Evolutionary conservation across 257 asterid species (phyloP), one percentile per base, ranked within the genome.

Genomic region (Ballota nigra): DNA sequence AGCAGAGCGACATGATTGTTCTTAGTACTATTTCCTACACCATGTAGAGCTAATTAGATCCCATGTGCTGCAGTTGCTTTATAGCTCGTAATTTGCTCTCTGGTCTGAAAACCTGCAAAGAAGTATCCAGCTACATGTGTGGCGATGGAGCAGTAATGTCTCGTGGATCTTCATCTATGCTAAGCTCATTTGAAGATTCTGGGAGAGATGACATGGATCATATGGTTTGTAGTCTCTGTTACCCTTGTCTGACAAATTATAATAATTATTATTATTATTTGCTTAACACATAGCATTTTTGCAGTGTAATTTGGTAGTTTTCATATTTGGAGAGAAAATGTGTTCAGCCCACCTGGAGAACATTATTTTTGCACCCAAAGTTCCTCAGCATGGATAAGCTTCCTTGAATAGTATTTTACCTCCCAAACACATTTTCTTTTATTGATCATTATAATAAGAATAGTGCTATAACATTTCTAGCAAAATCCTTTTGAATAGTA

Each of bases 41-140:
- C 73, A 18, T 53, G 43, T 63, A 34, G 66, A 70, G 74, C 74
- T 80, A 63, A 78, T 43, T 52, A 16, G 28, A 24, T 59, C 18
- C 72, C 75, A 63, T 77, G 33, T 67, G 79, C 28, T 69, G 72
- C 87, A 94, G 98, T 81, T 91, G 98, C 87, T 90, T 82, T 49
- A 91, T 94, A 75, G 97, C 98, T 55, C 83, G 95, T 84, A 94
- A 91, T 81, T 70, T 94, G 76, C 97, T 94, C 63, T 80, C 97
- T 62, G 98, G 96, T 70, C 80, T 91, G 81, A 91, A 87, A 84
- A 89, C 98, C 58, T 94, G 98, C 83, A 70, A 81, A 67, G 96
- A 94, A 81, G 96, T 94, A 68, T 94, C 84, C 49, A 76, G 63
- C 43, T 94, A 87, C 81, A 89, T 91, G 96, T 85, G 72, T 55